Conservation (phyloP, 2,329 filamentous ascomycete species). For the Penicillium sp. region DNA sequence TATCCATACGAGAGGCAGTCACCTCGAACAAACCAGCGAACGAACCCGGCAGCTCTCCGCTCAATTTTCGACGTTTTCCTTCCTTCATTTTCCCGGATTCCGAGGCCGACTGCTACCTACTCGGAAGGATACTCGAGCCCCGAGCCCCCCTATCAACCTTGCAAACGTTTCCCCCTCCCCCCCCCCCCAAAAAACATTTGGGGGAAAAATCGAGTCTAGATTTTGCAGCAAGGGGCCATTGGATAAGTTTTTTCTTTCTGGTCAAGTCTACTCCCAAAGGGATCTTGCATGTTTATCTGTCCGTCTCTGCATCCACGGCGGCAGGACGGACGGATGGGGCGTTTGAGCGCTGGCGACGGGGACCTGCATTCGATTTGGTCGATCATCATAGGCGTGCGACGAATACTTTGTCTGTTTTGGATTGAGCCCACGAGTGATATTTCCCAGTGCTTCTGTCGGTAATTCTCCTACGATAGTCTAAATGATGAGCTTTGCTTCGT, state of each 20-base stretch:
- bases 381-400: slow-evolving; percentile 4
- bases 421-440: not conserved
- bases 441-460: too few relatives aligned
- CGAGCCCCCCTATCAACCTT: not conserved
- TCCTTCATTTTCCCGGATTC: not conserved
- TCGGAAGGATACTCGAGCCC: not conserved
- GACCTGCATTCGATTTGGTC: slow-evolving; percentile 15
- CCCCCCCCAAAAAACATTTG: too few relatives aligned
- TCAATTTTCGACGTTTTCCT: not conserved
- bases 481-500: too few relatives aligned
- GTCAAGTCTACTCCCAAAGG: not conserved
- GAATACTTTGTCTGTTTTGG: not conserved
- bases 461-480: too few relatives aligned
- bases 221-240: not conserved
- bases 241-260: not conserved
- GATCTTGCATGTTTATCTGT: slow-evolving; percentile 3
- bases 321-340: not conserved
- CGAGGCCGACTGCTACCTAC: not conserved
- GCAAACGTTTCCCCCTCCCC: not conserved
- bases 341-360: slow-evolving; percentile 14
- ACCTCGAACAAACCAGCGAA: not conserved
- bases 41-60: not conserved
- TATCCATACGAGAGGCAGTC: not conserved
- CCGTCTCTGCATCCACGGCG: slow-evolving; percentile 1
- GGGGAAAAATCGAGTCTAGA: not conserved